Conservation (phyloP, 345 rosid species). For the Citrus australasica region DNA sequence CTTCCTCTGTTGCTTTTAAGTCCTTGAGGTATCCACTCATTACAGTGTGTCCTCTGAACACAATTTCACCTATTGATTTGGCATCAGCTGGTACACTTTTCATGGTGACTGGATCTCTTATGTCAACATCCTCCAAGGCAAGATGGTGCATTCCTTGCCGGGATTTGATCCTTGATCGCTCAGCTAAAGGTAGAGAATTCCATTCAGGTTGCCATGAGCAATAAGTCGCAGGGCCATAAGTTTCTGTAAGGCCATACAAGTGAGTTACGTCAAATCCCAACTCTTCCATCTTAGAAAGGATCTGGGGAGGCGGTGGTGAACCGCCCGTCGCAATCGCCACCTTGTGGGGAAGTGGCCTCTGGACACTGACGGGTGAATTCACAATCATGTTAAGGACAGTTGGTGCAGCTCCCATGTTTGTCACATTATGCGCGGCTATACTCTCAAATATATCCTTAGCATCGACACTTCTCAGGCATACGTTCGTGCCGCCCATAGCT, state of each 20-base stretch:
- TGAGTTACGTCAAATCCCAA: conserved; percentile 65
- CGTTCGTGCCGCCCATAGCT: conserved; percentile 78
- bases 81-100: conserved; percentile 57
- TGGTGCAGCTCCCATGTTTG: conserved; percentile 89
- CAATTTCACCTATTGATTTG: conserved; percentile 58
- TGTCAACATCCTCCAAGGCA: conserved; percentile 64
- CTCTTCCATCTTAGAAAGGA: conserved; percentile 57
- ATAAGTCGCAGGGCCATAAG: conserved; percentile 68
- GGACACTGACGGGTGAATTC: conserved; percentile 40
- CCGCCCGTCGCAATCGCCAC: conserved; percentile 67
- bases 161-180: conserved; percentile 47
- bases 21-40: conserved; percentile 78
- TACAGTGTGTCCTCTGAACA: conserved; percentile 73
- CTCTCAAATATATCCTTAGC: conserved; percentile 55
- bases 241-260: conserved; percentile 75
- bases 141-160: conserved; percentile 79
- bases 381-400: conserved; percentile 77
- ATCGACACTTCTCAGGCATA: conserved; percentile 62
- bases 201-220: conserved; percentile 73
- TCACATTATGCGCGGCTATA: conserved; percentile 52
- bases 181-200: conserved; percentile 46
- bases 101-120: conserved; percentile 52
- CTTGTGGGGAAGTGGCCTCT: conserved; percentile 38
- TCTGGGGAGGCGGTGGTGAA: conserved; percentile 59
- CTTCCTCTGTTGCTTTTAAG: conserved; percentile 49